Base-by-base conservation (phyloP, 2,329 filamentous ascomycete genomes). In the Hypoxylon sp. region DNA sequence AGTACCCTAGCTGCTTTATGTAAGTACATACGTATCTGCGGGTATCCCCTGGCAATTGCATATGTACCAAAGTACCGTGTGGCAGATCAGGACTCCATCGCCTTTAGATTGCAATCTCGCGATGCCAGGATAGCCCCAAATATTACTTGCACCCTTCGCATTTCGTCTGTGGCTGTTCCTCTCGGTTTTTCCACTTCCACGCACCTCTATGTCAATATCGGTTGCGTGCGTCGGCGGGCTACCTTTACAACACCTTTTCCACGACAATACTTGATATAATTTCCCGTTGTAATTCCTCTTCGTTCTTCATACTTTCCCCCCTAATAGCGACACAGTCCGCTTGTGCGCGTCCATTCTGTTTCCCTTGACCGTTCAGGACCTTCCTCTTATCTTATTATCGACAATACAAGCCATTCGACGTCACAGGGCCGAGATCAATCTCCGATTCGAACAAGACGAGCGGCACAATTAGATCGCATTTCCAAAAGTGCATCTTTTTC, bases 401-500 rank as follows among this genome's bases (percentile, higher is more conserved):
- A n/a, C n/a, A n/a, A n/a, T n/a, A n/a, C n/a, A n/a, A n/a, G n/a
- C 3, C 8, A 21, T 23, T 23, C 17, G 23, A 23, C 37, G 13
- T 6, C 18, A 6, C 7, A 20, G 11, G 9, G 18, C 4, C 13
- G 4, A 10, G 18, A 40, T 40, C 7, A 4, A 20, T 18, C 4
- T 18, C 21, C 45, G 11, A 23, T 20, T 23, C 31, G 29, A 48
- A 21, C 18, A 6, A 15, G 15, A 37, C 26, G 35, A 20, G 53
- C n/a, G 20, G 24, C 24, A 33, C 11, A 11, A 23, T 24, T 10
- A 15, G 27, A 49, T 40, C 38, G 13, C 13, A 46, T 31, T 31
- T 38, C 15, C 21, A 21, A 27, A 42, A 42, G 26, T 53, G 43
- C 20, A 58, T 10, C 35, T 58, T 40, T 37, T 18, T n/a, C n/a